Percentiles rank a stretch among this genome's conserved stretches.
These are phyloP conservation scores for Zygosaccharomyces pseudorouxii DNA, from an alignment of 805 yeast genomes.

Conservation along the genomic window DNA sequence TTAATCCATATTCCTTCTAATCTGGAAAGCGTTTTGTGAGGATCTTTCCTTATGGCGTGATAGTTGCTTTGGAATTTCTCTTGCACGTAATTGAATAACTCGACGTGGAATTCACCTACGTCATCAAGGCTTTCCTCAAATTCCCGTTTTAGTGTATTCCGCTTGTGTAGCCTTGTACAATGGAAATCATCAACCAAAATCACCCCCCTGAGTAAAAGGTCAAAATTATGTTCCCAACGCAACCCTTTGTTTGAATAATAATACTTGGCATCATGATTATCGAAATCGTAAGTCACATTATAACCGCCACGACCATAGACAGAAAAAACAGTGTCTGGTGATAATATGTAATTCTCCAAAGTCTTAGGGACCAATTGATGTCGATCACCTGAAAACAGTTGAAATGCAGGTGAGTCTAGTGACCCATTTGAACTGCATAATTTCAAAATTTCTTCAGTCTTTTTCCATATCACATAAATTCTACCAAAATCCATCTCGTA, in stretches of 20 bases:
- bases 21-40: background rate
- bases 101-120: constrained; percentile 7
- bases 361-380: background rate
- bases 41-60: background rate
- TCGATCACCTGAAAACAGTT: background rate
- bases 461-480: constrained; percentile 6
- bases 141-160: background rate
- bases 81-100: constrained; percentile 10
- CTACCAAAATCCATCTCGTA: constrained; percentile 2
- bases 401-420: background rate
- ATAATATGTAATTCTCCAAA: background rate
- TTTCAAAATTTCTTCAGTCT: background rate
- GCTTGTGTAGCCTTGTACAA: background rate
- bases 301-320: background rate
- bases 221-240: constrained; percentile 6
- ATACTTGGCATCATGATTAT: background rate
- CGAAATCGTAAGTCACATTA: background rate
- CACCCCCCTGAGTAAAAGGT: constrained; percentile 2
- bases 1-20: constrained; percentile 5
- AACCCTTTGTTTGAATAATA: background rate
- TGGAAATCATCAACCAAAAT: constrained; percentile 3
- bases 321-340: background rate
- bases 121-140: constrained; percentile 6
- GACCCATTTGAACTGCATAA: background rate
- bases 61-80: constrained; percentile 8